Evolutionary conservation across 164 flowering plant genomes (phyloP).

Genomic region (Vitis labrusca): DNA sequence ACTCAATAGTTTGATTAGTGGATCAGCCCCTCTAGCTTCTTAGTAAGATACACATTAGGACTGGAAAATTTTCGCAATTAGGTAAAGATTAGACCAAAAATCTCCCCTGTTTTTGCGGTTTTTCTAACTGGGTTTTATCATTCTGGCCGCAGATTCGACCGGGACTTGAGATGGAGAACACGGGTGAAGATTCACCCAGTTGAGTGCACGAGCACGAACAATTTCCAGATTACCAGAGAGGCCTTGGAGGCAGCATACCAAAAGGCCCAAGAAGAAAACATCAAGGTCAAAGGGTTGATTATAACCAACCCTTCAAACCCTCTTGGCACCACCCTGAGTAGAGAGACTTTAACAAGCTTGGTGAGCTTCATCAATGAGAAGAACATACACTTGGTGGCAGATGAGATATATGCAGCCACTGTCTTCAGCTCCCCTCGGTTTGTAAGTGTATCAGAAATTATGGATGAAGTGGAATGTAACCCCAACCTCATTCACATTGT

Average conservation of each 20-base stretch:
- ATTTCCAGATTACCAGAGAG: conserved; percentile 35
- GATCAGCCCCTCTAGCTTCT: no score
- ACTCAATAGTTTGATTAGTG: no score
- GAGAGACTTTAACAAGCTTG: conserved; percentile 26
- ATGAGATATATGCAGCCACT: conserved; percentile 52
- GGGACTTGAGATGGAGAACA: conserved; percentile 52
- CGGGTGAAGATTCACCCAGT: conserved; percentile 35
- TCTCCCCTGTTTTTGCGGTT: no score
- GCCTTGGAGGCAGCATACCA: conserved; percentile 41
- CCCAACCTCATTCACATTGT: conserved; percentile 38
- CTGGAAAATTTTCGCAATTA: no score
- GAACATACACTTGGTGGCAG: conserved; percentile 42
- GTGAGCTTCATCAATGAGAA: conserved; percentile 33
- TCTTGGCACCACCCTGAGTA: conserved; percentile 32
- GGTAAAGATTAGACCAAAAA: no score
- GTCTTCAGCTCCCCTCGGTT: conserved; percentile 27
- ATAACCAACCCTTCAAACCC: conserved; percentile 57
- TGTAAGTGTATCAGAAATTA: conserved; percentile 36
- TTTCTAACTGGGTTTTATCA: no score
- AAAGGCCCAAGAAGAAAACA: conserved; percentile 26
- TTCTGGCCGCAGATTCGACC: conserved; percentile 33
- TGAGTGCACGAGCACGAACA: conserved; percentile 34
- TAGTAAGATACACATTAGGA: no score
- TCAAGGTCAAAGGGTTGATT: conserved; percentile 40
- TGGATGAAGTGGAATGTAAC: conserved; percentile 23